phyloP scores from a whole-genome alignment of 805 yeast species.

The Candida sanyiensis region DNA sequence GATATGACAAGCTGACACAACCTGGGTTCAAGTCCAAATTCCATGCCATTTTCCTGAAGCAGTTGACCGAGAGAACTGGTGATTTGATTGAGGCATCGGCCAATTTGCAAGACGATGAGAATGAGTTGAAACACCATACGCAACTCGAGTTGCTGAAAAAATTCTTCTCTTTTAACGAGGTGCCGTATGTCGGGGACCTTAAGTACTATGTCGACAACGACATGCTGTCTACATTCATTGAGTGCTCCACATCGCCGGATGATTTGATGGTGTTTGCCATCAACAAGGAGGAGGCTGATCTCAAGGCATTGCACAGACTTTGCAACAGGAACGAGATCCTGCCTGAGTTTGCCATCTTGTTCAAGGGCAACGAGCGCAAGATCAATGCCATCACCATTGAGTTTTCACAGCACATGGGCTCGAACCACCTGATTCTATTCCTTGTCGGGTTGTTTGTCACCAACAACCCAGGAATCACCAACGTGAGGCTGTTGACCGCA shows the following conservation, averaged over 20 bases:
- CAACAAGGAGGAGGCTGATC: conserved; percentile 10
- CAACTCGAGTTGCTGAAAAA: conserved; percentile 30
- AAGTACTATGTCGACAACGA: conserved; percentile 58
- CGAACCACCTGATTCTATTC: conserved; percentile 9
- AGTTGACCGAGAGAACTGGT: conserved; percentile 61
- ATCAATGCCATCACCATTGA: conserved; percentile 6
- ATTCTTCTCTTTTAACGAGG: conserved; percentile 31
- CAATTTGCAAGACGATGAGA: conserved; percentile 19
- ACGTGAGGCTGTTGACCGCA: conserved; percentile 2
- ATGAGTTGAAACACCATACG: conserved; percentile 22
- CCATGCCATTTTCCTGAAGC: conserved; percentile 50
- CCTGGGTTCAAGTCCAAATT: conserved; percentile 28
- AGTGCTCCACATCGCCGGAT: conserved; percentile 54
- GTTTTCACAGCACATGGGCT: conserved; percentile 1
- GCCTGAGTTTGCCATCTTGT: conserved; percentile 11
- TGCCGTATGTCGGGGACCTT: conserved; percentile 73
- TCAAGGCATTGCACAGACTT: conserved; percentile 6
- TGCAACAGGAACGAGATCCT: conserved; percentile 2
- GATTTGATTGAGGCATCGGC: conserved; percentile 64
- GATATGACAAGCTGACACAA: conserved; percentile 24
- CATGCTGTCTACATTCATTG: conserved; percentile 64
- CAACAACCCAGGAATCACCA: conserved; percentile 6
- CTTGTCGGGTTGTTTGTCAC: conserved; percentile 6
- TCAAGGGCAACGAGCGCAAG: conserved; percentile 6
- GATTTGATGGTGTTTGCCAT: conserved; percentile 21